Evolutionary conservation across 345 rosid species (phyloP), one percentile per base, ranked within the genome.

Genomic region (Kernera saxatilis): DNA sequence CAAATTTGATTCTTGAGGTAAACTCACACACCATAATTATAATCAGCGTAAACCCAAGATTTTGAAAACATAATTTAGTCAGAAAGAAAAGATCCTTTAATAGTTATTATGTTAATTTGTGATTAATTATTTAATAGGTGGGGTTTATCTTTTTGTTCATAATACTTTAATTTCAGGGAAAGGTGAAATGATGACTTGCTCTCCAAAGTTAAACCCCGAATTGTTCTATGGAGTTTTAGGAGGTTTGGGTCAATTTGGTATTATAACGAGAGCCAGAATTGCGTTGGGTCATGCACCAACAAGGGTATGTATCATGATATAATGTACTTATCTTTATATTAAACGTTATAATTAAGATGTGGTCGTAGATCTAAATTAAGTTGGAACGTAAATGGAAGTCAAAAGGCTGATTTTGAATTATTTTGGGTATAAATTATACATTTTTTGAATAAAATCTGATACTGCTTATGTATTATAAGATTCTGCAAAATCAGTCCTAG

Each of bases 241-340:
- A 18, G 96, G 96, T 8, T 68, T 90, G 68, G 96, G 96, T 67
- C 96, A 90, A 72, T 90, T 90, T 77, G 96, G 96, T 5, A 84
- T 90, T 1, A 87, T 87, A 70, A 86, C 93, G 17, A 84, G 96
- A 58, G 96, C 93, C 46, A 83, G 93, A 77, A 84, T 90, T 43
- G 77, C 82, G 23, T 77, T 90, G 29, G 79, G 80, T 56, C 78
- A 77, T 25, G 89, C 91, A 19, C 91, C 93, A 15, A 79, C 79
- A 80, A 77, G 86, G 89, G 93, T 89, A 83, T 19, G 55, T 57
- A 4, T 25, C 26, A 12, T 26, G 49, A 22, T 12, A 21, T 12
- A 36, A 12, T 37, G 11, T 45, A 44, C 6, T 33, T 3, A 4
- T 32, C 2, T 18, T 14, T 23, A 23, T 30, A 39, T 29, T 36